These are phyloP conservation scores for Alternaria consortialis DNA, from an alignment of 2,329 filamentous ascomycete genomes.

Conservation along the genomic window DNA sequence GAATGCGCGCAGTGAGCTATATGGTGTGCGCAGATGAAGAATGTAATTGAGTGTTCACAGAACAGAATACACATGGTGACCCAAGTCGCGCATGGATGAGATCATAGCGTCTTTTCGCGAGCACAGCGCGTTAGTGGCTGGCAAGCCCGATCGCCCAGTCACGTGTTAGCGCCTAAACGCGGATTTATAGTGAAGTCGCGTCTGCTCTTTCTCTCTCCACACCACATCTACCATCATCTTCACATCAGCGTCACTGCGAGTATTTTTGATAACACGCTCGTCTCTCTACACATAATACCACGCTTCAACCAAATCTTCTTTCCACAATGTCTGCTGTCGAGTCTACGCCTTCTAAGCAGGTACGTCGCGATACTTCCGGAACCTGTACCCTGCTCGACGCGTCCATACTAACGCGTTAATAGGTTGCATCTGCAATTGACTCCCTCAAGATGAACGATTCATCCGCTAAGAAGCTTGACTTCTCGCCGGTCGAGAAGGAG, in stretches of 20 bases:
- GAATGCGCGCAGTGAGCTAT: constrained; percentile 11
- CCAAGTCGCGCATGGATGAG: constrained; percentile 23
- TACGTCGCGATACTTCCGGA: constrained; percentile 54
- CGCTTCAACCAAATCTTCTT: constrained; percentile 21
- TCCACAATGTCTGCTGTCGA: constrained; percentile 74
- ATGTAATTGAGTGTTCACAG: neutral
- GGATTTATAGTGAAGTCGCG: constrained; percentile 37
- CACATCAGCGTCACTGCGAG: constrained; percentile 24
- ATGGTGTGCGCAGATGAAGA: neutral
- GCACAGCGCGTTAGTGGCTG: constrained; percentile 27
- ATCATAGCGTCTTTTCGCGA: constrained; percentile 41
- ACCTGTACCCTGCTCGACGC: constrained; percentile 35
- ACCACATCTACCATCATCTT: constrained; percentile 36
- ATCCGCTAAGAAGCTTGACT: constrained; percentile 88
- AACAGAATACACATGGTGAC: constrained; percentile 12
- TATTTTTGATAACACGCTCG: constrained; percentile 28
- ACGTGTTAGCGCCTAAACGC: constrained; percentile 32
- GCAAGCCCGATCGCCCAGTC: constrained; percentile 22
- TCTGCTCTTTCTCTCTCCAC: constrained; percentile 26
- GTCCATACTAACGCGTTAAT: constrained; percentile 50
- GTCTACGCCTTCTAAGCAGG: constrained; percentile 77
- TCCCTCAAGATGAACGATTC: constrained; percentile 88
- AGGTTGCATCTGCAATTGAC: constrained; percentile 89
- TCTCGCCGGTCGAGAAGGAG: constrained; percentile 79
- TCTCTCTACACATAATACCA: constrained; percentile 21